Percentiles rank a stretch among this genome's conserved stretches.
Evolutionary conservation across 1,284 basidiomycete species (phyloP).

Genomic region (Leccinum subrobustum): DNA sequence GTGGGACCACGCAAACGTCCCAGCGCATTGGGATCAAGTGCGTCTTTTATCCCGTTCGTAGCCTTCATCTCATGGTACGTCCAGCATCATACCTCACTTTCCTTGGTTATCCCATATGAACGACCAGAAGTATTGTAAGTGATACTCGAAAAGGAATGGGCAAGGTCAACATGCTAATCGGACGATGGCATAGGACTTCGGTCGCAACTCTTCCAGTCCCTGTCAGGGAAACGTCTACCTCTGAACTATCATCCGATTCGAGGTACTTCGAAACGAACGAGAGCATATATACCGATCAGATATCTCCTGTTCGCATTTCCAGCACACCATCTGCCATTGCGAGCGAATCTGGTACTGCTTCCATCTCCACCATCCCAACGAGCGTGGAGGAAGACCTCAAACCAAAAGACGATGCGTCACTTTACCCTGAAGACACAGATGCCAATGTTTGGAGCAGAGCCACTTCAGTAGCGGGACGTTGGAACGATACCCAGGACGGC

Average conservation of each 20-base stretch:
- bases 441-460: constrained; percentile 6
- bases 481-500: constrained; percentile 36
- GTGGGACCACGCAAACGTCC: constrained; percentile 52
- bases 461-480: constrained; percentile 13
- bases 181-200: constrained; percentile 2
- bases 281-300: constrained; percentile 5
- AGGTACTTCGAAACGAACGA: not conserved
- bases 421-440: constrained; percentile 5
- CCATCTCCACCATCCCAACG: constrained; percentile 11
- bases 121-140: constrained; percentile 18
- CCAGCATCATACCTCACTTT: constrained; percentile 21
- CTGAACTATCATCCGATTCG: not conserved
- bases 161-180: constrained; percentile 1
- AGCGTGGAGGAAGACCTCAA: constrained; percentile 26
- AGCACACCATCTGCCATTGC: constrained; percentile 14
- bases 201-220: constrained; percentile 3
- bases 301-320: constrained; percentile 9
- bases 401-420: constrained; percentile 16
- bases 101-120: constrained; percentile 17
- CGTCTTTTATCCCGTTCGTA: constrained; percentile 4
- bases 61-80: constrained; percentile 1
- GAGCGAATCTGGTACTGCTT: constrained; percentile 10
- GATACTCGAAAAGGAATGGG: not conserved
- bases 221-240: constrained; percentile 8
- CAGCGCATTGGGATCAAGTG: constrained; percentile 41